Evolutionary conservation across 2,329 filamentous ascomycete genomes (phyloP).

Genomic region (Didymella exigua): DNA sequence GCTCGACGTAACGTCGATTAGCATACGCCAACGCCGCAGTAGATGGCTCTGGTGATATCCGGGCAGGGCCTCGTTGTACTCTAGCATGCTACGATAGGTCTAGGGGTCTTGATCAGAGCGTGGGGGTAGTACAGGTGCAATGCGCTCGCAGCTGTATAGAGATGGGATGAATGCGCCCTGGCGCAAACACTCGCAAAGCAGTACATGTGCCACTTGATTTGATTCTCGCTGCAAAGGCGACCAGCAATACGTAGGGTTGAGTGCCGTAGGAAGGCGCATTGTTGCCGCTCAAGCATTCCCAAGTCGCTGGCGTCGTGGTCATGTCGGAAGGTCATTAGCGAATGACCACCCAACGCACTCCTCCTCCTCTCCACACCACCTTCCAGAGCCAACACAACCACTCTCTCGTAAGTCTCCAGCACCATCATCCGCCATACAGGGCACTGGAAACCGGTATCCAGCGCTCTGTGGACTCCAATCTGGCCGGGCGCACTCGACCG

Average conservation of each 20-base stretch:
- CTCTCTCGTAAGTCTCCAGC: constrained; percentile 32
- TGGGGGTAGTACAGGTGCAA: neutral
- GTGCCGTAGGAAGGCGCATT: constrained; percentile 27
- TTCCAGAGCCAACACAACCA: constrained; percentile 30
- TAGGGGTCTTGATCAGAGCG: constrained; percentile 5
- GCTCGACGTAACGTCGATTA: constrained; percentile 22
- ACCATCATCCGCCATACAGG: constrained; percentile 23
- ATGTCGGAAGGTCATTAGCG: constrained; percentile 31
- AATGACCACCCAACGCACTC: constrained; percentile 26
- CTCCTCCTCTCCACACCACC: constrained; percentile 36
- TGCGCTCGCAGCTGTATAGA: constrained; percentile 13
- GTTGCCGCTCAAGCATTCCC: constrained; percentile 32
- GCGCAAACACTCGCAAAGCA: constrained; percentile 4
- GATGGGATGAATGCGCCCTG: constrained; percentile 25
- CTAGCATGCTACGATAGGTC: neutral
- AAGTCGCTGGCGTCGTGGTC: constrained; percentile 35
- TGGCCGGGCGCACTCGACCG: constrained; percentile 31
- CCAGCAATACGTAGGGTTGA: constrained; percentile 22
- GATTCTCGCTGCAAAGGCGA: constrained; percentile 27
- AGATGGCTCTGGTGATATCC: neutral
- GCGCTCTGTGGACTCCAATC: constrained; percentile 19
- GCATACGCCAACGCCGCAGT: neutral
- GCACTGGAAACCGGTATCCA: constrained; percentile 19
- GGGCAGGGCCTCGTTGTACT: neutral
- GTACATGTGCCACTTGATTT: constrained; percentile 12